Evolutionary conservation across 306 rosid species (phyloP).

Genomic region (Potentilla sterilis): DNA sequence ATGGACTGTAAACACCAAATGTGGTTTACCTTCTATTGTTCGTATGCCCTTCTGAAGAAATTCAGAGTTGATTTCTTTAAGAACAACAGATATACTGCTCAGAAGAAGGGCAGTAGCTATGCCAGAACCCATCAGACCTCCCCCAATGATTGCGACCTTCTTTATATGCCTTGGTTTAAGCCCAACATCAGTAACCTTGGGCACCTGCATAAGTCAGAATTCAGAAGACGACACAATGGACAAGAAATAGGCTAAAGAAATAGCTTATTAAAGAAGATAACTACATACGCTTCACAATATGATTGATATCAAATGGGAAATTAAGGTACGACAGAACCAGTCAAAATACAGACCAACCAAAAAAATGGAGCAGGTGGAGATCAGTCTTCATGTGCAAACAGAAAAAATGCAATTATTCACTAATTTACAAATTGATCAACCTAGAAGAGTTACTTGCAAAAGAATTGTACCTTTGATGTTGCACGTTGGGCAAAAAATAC

Average conservation of each 20-base stretch:
- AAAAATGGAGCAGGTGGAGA: not conserved
- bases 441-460: constrained; percentile 22
- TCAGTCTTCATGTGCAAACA: not conserved
- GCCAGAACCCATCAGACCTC: constrained; percentile 99
- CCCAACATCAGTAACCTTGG: constrained; percentile 84
- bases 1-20: not conserved
- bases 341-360: not conserved
- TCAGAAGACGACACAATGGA: constrained; percentile 21
- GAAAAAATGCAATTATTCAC: not conserved
- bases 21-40: constrained; percentile 67
- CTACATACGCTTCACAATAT: not conserved
- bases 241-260: constrained; percentile 3
- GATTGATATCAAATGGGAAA: not conserved
- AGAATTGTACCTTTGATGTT: constrained; percentile 66
- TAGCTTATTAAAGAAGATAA: not conserved
- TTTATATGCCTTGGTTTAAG: constrained; percentile 81
- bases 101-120: constrained; percentile 82
- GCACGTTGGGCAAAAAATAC: constrained; percentile 86
- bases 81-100: constrained; percentile 69
- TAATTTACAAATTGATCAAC: not conserved
- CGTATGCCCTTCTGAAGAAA: constrained; percentile 72
- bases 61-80: constrained; percentile 83
- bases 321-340: not conserved
- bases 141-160: constrained; percentile 91
- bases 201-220: constrained; percentile 55